Percentiles rank a stretch among this genome's conserved stretches.
phyloP scores from a whole-genome alignment of 352 stramenopile genomes.

The Salisapilia sapeloensis region DNA sequence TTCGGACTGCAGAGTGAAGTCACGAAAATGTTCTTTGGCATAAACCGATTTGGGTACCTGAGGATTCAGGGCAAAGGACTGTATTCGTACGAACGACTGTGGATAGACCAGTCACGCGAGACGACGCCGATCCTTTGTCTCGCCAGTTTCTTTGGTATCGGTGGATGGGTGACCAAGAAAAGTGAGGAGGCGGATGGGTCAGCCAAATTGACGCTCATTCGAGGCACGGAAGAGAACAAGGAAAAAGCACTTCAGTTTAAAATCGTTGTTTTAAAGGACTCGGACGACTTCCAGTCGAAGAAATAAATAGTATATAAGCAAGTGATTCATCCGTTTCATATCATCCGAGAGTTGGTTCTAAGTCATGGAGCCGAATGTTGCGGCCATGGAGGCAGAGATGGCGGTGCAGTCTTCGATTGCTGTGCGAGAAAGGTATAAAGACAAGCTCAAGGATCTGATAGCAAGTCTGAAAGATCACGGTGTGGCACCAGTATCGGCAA shows the following conservation, averaged over 20 bases:
- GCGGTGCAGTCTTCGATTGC: constrained; percentile 20
- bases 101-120: constrained; percentile 22
- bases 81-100: constrained; percentile 65
- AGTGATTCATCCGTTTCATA: too few relatives aligned
- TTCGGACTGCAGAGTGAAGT: constrained; percentile 68
- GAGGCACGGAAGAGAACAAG: constrained; percentile 53
- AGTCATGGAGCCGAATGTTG: neutral
- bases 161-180: constrained; percentile 29
- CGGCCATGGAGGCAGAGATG: constrained; percentile 15
- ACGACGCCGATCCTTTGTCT: constrained; percentile 42
- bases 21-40: constrained; percentile 40
- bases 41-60: constrained; percentile 50
- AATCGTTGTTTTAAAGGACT: constrained; percentile 34
- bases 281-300: constrained; percentile 1
- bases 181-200: too few relatives aligned
- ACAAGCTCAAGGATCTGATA: constrained; percentile 10
- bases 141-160: constrained; percentile 53
- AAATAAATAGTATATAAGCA: too few relatives aligned
- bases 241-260: constrained; percentile 26
- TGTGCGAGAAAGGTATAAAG: constrained; percentile 31
- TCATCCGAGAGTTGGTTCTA: too few relatives aligned
- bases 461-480: constrained; percentile 4
- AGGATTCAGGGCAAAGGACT: constrained; percentile 42
- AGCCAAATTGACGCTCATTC: constrained; percentile 32
- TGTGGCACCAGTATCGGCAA: neutral